Evolutionary conservation across 2,329 filamentous ascomycete species (phyloP).

Genomic region (Trichothecium roseum): DNA sequence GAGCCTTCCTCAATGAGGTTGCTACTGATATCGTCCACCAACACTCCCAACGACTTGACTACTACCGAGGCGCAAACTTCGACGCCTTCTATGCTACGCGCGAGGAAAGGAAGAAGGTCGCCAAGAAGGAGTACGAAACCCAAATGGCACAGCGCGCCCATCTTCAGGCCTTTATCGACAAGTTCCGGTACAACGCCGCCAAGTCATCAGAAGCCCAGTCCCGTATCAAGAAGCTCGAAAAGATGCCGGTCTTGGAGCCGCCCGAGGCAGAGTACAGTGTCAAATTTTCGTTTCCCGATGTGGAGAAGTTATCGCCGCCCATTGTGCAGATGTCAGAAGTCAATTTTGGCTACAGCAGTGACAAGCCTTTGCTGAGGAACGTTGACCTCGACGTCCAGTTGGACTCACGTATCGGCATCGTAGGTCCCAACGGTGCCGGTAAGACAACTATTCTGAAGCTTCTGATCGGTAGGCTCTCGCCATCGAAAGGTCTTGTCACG

Average conservation of each 20-base stretch:
- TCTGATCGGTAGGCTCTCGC: conserved; percentile 75
- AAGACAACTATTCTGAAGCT: conserved; percentile 98
- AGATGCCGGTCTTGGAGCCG: conserved; percentile 83
- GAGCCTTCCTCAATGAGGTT: conserved; percentile 96
- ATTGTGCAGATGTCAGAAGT: conserved; percentile 97
- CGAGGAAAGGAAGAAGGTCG: conserved; percentile 93
- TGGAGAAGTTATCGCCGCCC: conserved; percentile 93
- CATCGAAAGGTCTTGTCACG: conserved; percentile 73
- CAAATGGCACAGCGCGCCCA: conserved; percentile 92
- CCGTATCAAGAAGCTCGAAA: conserved; percentile 97
- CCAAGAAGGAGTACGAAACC: conserved; percentile 95
- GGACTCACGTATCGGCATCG: conserved; percentile 95
- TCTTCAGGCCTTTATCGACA: conserved; percentile 97
- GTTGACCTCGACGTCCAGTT: conserved; percentile 96
- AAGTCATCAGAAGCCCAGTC: conserved; percentile 98
- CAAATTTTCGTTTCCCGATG: conserved; percentile 93
- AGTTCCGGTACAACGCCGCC: conserved; percentile 97
- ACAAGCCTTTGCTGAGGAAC: conserved; percentile 70
- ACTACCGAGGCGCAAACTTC: conserved; percentile 97
- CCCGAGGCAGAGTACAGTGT: conserved; percentile 94
- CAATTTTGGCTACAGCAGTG: conserved; percentile 74
- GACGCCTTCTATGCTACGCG: conserved; percentile 95
- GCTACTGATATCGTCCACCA: conserved; percentile 99
- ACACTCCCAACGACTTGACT: conserved; percentile 92
- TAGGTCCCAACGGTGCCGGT: conserved; percentile 97